Conservation (phyloP, 1,284 basidiomycete genomes). For the Boletellus deceptivus region DNA sequence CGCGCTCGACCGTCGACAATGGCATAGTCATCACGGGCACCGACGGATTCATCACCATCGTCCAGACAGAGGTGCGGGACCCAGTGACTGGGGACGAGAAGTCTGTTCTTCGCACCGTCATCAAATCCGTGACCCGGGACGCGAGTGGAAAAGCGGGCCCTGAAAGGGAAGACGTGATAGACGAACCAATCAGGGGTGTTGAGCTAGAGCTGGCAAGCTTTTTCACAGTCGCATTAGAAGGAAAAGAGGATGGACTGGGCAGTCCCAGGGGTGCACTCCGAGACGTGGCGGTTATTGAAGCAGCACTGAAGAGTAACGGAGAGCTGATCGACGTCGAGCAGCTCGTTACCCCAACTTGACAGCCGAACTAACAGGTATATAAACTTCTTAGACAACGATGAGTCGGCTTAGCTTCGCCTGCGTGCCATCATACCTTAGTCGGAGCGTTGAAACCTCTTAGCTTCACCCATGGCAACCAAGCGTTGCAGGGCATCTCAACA, state of each 20-base stretch:
- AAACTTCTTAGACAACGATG: too few species aligned
- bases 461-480: too few species aligned
- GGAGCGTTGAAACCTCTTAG: too few species aligned
- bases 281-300: constrained; percentile 78
- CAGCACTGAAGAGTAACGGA: constrained; percentile 70
- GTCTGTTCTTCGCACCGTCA: constrained; percentile 36
- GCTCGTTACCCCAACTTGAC: constrained; percentile 24
- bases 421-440: too few species aligned
- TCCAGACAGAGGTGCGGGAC: constrained; percentile 32
- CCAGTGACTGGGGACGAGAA: constrained; percentile 16
- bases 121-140: constrained; percentile 43
- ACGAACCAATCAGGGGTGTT: constrained; percentile 52
- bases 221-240: constrained; percentile 48
- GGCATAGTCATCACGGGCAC: constrained; percentile 57
- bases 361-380: too few species aligned
- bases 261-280: constrained; percentile 56
- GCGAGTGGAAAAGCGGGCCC: constrained; percentile 42
- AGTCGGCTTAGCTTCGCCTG: too few species aligned
- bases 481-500: too few species aligned
- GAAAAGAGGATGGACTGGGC: constrained; percentile 48
- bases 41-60: constrained; percentile 57
- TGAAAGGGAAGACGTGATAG: constrained; percentile 50
- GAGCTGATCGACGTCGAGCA: constrained; percentile 54
- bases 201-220: constrained; percentile 60
- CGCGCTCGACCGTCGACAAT: constrained; percentile 37